Percentiles rank a stretch among this genome's conserved stretches.
Conservation (phyloP, 2,329 filamentous ascomycete genomes). For the Fusarium sororula region DNA sequence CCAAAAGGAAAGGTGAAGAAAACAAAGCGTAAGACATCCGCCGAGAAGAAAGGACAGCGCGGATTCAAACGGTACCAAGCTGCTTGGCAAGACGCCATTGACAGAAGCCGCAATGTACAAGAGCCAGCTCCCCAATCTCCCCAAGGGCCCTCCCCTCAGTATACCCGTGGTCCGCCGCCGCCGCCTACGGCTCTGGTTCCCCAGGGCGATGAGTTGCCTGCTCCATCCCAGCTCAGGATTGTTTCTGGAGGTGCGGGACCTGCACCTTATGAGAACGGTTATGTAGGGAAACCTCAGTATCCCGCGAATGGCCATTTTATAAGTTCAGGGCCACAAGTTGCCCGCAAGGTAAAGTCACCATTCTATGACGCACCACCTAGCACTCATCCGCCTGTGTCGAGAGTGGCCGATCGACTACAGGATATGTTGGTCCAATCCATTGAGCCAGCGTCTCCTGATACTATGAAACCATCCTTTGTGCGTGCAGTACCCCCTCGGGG, state of each 20-base stretch:
- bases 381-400: slow-evolving; percentile 31
- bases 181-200: slow-evolving; percentile 10
- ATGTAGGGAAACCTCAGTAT: slow-evolving; percentile 38
- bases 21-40: slow-evolving; percentile 41
- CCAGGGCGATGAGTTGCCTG: slow-evolving; percentile 25
- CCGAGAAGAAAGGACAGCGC: slow-evolving; percentile 51
- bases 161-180: slow-evolving; percentile 18
- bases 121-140: slow-evolving; percentile 19
- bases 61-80: slow-evolving; percentile 59
- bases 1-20: slow-evolving; percentile 39
- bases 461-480: slow-evolving; percentile 48
- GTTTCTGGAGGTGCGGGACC: slow-evolving; percentile 27
- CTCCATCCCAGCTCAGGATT: slow-evolving; percentile 32
- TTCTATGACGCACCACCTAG: slow-evolving; percentile 32
- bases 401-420: slow-evolving; percentile 40
- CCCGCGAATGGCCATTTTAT: slow-evolving; percentile 29
- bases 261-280: slow-evolving; percentile 42
- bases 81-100: slow-evolving; percentile 53
- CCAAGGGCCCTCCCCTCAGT: slow-evolving; percentile 7
- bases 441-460: slow-evolving; percentile 53
- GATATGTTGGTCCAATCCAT: slow-evolving; percentile 59
- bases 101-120: slow-evolving; percentile 37
- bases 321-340: slow-evolving; percentile 24
- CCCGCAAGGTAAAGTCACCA: slow-evolving; percentile 43
- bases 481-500: slow-evolving; percentile 45